These are phyloP conservation scores for Potentilla sterilis DNA, from an alignment of 306 rosid species.

Conservation along the genomic window DNA sequence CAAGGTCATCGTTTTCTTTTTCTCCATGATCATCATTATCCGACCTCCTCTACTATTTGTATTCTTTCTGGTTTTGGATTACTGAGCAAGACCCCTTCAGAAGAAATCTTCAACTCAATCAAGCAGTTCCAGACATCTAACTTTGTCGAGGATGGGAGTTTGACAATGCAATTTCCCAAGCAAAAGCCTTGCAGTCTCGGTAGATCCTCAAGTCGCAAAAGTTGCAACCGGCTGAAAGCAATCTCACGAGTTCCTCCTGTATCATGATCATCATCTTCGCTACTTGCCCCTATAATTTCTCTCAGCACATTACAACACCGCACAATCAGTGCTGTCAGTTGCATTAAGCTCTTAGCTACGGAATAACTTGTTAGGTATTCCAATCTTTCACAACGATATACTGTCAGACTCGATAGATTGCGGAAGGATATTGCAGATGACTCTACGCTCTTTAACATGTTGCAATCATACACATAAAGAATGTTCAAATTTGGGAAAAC, in stretches of 20 bases:
- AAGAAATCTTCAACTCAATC: too few relatives aligned
- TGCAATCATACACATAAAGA: rapidly evolving
- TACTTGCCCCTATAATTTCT: not conserved
- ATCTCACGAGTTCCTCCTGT: not conserved
- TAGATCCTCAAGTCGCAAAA: rapidly evolving
- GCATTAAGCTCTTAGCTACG: not conserved
- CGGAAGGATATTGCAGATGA: not conserved
- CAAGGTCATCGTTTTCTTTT: too few relatives aligned
- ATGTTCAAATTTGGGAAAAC: not conserved
- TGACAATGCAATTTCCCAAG: not conserved
- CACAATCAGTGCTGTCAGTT: not conserved
- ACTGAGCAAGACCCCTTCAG: not conserved
- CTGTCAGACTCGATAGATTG: not conserved
- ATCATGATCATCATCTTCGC: not conserved
- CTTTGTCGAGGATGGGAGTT: not conserved
- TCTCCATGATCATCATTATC: not conserved
- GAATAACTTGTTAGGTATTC: not conserved
- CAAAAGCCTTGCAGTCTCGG: not conserved
- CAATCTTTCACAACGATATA: rapidly evolving
- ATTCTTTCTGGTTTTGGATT: not conserved
- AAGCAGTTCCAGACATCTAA: rapidly evolving
- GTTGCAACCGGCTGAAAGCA: not conserved
- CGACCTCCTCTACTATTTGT: not conserved
- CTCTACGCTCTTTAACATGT: not conserved
- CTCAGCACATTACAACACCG: rapidly evolving